Evolutionary conservation across 805 yeast genomes (phyloP).

Genomic region (Kazachstania psychrophila): DNA sequence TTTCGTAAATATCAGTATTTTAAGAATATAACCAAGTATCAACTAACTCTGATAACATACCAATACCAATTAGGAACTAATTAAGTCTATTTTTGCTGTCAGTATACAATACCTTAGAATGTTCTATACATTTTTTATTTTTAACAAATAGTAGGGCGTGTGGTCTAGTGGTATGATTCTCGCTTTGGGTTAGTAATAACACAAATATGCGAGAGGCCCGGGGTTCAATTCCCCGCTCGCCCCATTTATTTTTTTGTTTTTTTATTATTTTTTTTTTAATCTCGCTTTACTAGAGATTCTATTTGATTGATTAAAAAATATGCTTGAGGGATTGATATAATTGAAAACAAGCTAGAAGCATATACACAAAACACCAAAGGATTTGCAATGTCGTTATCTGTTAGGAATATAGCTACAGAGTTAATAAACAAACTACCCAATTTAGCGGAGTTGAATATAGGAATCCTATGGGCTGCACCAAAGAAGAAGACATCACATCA

Average conservation of each 20-base stretch:
- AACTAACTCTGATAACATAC: too few relatives aligned
- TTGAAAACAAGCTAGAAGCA: background rate
- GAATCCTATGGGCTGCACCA: constrained; percentile 82
- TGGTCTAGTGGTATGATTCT: constrained; percentile 35
- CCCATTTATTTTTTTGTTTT: constrained; percentile 3
- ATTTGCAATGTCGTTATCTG: constrained; percentile 1
- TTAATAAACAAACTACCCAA: constrained; percentile 1
- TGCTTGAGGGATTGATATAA: background rate
- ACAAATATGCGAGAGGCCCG: constrained; percentile 47
- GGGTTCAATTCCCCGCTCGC: constrained; percentile 46
- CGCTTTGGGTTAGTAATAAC: constrained; percentile 28
- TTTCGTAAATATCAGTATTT: too few relatives aligned
- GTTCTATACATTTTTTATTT: too few relatives aligned
- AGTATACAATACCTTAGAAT: too few relatives aligned
- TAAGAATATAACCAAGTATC: too few relatives aligned
- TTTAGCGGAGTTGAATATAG: constrained; percentile 23
- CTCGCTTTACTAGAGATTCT: too few relatives aligned
- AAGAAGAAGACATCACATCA: constrained; percentile 86
- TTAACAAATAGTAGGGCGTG: too few relatives aligned
- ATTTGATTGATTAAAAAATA: background rate
- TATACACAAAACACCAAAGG: background rate
- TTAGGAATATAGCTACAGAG: background rate
- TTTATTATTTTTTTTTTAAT: background rate
- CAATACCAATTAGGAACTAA: too few relatives aligned
- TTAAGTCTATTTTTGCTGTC: too few relatives aligned